Conservation (phyloP, 768 basidiomycete species). For the Amanita molliuscula region DNA sequence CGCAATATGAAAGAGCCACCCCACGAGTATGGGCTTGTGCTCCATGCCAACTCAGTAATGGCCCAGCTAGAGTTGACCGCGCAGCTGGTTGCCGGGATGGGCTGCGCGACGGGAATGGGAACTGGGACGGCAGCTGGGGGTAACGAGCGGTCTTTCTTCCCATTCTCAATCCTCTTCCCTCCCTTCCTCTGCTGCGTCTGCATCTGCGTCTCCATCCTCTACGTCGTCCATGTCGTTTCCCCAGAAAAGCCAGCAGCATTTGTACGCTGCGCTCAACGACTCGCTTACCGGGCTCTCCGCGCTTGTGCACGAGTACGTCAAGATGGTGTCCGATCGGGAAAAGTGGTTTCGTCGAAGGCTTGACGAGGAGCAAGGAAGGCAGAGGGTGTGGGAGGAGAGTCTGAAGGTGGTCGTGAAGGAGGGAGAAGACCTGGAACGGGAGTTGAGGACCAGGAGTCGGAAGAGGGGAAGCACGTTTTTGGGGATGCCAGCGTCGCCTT, state of each 20-base stretch:
- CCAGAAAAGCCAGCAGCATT: conserved; percentile 10
- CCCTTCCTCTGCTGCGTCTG: conserved; percentile 6
- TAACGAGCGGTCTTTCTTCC: too few species aligned
- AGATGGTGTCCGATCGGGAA: conserved; percentile 68
- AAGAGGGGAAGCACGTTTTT: conserved; percentile 52
- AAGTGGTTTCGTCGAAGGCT: conserved; percentile 64
- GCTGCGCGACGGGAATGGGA: conserved; percentile 17
- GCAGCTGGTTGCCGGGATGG: conserved; percentile 47
- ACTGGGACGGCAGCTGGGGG: conserved; percentile 1
- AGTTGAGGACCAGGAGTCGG: conserved; percentile 53
- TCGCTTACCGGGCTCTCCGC: conserved; percentile 45
- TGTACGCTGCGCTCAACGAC: conserved; percentile 47
- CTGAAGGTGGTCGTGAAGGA: conserved; percentile 77
- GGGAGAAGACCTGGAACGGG: conserved; percentile 74
- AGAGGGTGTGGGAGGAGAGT: conserved; percentile 84
- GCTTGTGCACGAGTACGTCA: conserved; percentile 53
- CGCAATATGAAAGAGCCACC: conserved; percentile 38
- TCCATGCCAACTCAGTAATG: conserved; percentile 58
- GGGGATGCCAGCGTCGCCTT: too few species aligned
- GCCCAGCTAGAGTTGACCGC: conserved; percentile 74
- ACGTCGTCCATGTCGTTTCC: background rate
- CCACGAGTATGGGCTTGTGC: conserved; percentile 44
- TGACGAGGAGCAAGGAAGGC: conserved; percentile 50
- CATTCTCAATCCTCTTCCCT: too few species aligned
- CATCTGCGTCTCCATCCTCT: background rate